Base-by-base conservation (phyloP, 257 asterid genomes). In the Nicotiana attenuata region DNA sequence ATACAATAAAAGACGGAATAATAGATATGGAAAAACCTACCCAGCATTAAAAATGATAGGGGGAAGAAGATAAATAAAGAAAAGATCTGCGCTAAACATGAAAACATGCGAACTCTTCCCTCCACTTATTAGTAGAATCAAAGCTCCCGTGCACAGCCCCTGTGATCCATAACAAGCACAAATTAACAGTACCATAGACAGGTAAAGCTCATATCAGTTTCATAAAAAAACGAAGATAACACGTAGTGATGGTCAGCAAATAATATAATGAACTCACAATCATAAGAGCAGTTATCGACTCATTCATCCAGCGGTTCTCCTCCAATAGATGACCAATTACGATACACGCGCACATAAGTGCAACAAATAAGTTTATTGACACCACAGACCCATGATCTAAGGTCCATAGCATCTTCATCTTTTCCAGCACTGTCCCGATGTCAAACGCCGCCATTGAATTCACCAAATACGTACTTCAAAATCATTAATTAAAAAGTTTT, bases 1-100 rank as follows among this genome's bases (percentile, higher is more conserved):
- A 38, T 38, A 38, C 0, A 38, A 8, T 35, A 35, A 35, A 35
- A 9, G 45, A 35, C 0, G 10, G 28, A 20, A 15, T 8, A 7
- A 2, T 59, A n/a, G 28, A 59, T 8, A 8, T n/a, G 14, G 10
- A 7, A 76, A 15, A 47, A 82, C 90, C 57, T 88, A 95, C 99
- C 99, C 99, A 0, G 98, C 99, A 87, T 95, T 93, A 85, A 95
- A 95, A 77, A 95, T 95, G 90, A 95, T 95, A 8, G 98, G 99
- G 28, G 99, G 99, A 86, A 95, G 98, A 88, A 95, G 90, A 90
- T 95, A 95, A 78, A 93, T 92, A 86, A 95, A 95, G 92, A 95
- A 95, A 81, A 95, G 93, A 80, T 93, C 98, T 84, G 93, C 98
- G 52, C 94, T 93, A 83, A 95, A 95, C 82, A 95, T 94, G 93